phyloP scores from a whole-genome alignment of 805 yeast genomes.

The Candida corydali region DNA sequence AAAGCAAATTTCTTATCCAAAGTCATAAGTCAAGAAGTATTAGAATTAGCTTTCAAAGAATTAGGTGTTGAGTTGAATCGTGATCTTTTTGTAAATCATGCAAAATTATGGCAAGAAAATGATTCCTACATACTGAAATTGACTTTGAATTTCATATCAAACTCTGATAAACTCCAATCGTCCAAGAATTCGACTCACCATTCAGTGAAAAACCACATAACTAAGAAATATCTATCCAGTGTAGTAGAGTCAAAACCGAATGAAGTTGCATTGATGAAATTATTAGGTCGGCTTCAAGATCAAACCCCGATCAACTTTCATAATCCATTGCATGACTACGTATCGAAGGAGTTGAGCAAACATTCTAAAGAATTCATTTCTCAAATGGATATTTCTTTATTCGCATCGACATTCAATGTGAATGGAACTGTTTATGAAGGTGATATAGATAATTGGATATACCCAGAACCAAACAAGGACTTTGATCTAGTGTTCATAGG shows the following conservation, averaged over 20 bases:
- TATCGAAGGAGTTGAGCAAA: slow-evolving; percentile 37
- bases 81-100: slow-evolving; percentile 36
- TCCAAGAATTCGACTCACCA: slow-evolving; percentile 39
- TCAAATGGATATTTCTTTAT: slow-evolving; percentile 37
- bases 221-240: slow-evolving; percentile 37
- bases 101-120: slow-evolving; percentile 46
- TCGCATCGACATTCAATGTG: slow-evolving; percentile 52
- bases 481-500: slow-evolving; percentile 81
- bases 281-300: slow-evolving; percentile 45
- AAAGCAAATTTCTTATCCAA: slow-evolving; percentile 48
- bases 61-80: slow-evolving; percentile 29
- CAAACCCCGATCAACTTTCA: slow-evolving; percentile 41
- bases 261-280: slow-evolving; percentile 42
- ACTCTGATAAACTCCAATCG: slow-evolving; percentile 34
- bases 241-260: slow-evolving; percentile 37
- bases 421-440: slow-evolving; percentile 46
- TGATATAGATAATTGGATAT: slow-evolving; percentile 41
- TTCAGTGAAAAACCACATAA: slow-evolving; percentile 29
- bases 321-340: slow-evolving; percentile 55
- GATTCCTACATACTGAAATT: slow-evolving; percentile 37
- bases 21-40: slow-evolving; percentile 44
- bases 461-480: slow-evolving; percentile 33
- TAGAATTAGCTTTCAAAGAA: slow-evolving; percentile 44
- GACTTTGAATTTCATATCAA: slow-evolving; percentile 35
- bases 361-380: slow-evolving; percentile 38